Evolutionary conservation across 371 early-diverging fungal genomes (phyloP), one percentile per base, ranked within the genome.

Genomic region (Saksenaea oblongispora): DNA sequence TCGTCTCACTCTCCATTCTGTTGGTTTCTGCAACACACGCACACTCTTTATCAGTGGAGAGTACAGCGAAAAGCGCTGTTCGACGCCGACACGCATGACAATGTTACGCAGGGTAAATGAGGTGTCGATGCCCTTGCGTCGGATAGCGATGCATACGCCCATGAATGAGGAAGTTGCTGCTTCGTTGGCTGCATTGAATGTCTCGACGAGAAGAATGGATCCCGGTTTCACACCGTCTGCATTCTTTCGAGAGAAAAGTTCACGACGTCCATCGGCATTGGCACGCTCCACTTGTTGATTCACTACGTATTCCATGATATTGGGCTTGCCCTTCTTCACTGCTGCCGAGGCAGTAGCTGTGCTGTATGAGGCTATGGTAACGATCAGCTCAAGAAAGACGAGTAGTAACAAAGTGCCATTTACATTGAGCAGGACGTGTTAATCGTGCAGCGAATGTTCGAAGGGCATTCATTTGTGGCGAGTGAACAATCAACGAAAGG

Each of bases 41-140:
- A 94, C 87, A 35, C 79, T 78, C 75, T 92, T 93, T 60, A 94
- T 79, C 74, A 94, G 65, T n/a, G 95, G 95, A 51, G 93, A 92
- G 68, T 89, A 93, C 26, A 90, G 84, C 60, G 83, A 82, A 62
- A 87, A 94, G 62, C 88, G 83, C 73, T 89, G 86, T 69, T 94
- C 95, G 7, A 94, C 92, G 59, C 94, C 94, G 36, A 92, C 85
- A 69, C 89, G 91, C 65, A 91, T 74, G 26, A 94, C 89, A 34
- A 91, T 84, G 57, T 93, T 94, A 34, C 94, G 87, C 69, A 94
- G 80, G 0, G 89, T 91, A 57, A 94, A 87, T 68, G 82, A 84
- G 57, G 92, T 91, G 59, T 90, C 89, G 18, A 92, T 75, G 10
- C 92, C 93, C 59, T 88, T 85, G 69, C 93, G 84, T 69, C 87